Conservation (phyloP, 129 eudicot species). For the Flaveria sonorensis region DNA sequence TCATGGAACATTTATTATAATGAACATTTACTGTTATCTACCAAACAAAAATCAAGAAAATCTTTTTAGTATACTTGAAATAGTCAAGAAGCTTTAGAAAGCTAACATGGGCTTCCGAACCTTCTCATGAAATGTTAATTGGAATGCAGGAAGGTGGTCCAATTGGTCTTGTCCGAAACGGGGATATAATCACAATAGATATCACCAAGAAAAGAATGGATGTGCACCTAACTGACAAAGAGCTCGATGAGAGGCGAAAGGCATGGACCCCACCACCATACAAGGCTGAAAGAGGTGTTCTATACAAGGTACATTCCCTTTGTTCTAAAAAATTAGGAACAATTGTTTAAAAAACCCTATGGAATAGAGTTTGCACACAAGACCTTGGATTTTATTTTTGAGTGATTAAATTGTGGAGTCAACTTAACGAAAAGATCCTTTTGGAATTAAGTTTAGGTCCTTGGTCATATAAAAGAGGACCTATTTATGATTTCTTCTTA, state of each 20-base stretch:
- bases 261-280: slow-evolving; percentile 73
- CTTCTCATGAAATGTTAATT: background rate
- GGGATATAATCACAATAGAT: slow-evolving; percentile 82
- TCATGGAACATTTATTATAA: background rate
- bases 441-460: too few species aligned
- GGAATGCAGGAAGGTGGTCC: slow-evolving; percentile 93
- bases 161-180: slow-evolving; percentile 75
- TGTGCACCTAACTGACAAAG: slow-evolving; percentile 64
- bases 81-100: background rate
- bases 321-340: background rate
- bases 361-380: background rate
- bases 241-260: slow-evolving; percentile 75
- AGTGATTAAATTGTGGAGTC: too few species aligned
- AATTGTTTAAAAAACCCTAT: background rate
- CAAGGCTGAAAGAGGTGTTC: slow-evolving; percentile 85
- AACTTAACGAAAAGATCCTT: too few species aligned
- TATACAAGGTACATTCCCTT: slow-evolving; percentile 65
- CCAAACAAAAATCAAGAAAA: background rate
- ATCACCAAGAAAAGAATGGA: slow-evolving; percentile 77
- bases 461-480: too few species aligned
- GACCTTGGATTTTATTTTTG: background rate
- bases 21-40: background rate
- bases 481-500: background rate
- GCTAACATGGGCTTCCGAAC: background rate
- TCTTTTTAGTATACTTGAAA: background rate